A percentile compares a stretch with the other conserved stretches of the same genome.
Conservation (phyloP, 495 filamentous ascomycete genomes). For the Xylaria castorea region DNA sequence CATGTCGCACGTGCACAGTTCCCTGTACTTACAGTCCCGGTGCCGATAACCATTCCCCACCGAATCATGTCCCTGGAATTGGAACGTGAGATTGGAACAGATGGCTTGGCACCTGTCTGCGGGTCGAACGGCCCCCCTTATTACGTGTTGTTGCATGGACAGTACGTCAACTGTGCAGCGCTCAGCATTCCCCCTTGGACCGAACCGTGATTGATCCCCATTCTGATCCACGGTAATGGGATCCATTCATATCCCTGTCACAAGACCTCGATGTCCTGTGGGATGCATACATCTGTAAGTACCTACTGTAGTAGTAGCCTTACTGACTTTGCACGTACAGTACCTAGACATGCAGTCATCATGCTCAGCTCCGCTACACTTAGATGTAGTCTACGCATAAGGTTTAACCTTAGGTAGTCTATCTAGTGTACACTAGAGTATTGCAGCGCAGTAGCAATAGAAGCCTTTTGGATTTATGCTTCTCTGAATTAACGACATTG, state of each 20-base stretch:
- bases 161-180: conserved; percentile 17
- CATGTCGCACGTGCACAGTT: background rate
- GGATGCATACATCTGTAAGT: background rate
- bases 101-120: background rate
- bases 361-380: background rate
- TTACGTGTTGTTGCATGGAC: conserved; percentile 5
- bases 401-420: background rate
- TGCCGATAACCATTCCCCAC: conserved; percentile 1
- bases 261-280: background rate
- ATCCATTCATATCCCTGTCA: background rate
- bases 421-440: background rate
- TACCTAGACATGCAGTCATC: conserved; percentile 1
- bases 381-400: background rate
- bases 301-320: background rate
- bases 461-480: background rate
- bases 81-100: conserved; percentile 12
- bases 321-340: background rate
- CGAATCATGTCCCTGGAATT: conserved; percentile 5
- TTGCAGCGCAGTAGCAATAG: background rate
- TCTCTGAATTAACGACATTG: background rate
- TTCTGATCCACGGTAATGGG: conserved; percentile 19
- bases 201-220: background rate
- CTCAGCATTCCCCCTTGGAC: background rate
- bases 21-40: background rate
- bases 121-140: background rate